Base-by-base conservation (phyloP, 1,139 yeast species). In the Pichia sp. region DNA sequence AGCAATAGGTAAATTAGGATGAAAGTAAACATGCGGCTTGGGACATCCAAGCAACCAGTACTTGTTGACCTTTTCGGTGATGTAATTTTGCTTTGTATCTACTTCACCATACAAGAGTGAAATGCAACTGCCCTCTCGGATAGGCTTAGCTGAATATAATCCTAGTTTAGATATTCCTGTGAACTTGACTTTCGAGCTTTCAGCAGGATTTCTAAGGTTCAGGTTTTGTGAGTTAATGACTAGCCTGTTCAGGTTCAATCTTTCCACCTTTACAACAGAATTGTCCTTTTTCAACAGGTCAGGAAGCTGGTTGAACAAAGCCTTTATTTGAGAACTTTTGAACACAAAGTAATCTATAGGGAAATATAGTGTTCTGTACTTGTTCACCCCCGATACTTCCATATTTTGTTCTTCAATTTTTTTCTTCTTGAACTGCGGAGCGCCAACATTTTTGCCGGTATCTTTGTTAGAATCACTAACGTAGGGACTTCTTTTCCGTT, bases 41-140 rank as follows among this genome's bases (percentile, higher is more conserved):
- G 94, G 78, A 14, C 86, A 76, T 0, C 96, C 96, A 72, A 87
- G 75, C n/a, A 72, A 58, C 42, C 76, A 60, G 55, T 86, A 88
- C 53, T 86, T 94, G 55, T 88, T 91, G 36, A 77, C 64, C 9
- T 74, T 67, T 48, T 85, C 84, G 7, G 59, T 54, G 23, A 73
- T 67, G 54, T 87, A 88, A 47, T 72, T 73, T 17, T 67, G 66
- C 45, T 77, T 77, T 34, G 72, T 64, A 48, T 77, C 80, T 6
- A 87, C 57, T 44, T 84, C 93, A 7, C 97, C 97, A 11, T 77
- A 58, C 44, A 77, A 70, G 49, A 85, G 91, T 24, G 73, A 65
- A 3, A 87, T 59, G 4, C 74, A 66, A 2, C 77, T 69, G 22
- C 71, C 74, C 32, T 66, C 62, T 0, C 74, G 68, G 1, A 76